Percentiles rank a stretch among this genome's conserved stretches.
phyloP scores from a whole-genome alignment of 2,329 filamentous ascomycete genomes.

The Penicillium digitatum region DNA sequence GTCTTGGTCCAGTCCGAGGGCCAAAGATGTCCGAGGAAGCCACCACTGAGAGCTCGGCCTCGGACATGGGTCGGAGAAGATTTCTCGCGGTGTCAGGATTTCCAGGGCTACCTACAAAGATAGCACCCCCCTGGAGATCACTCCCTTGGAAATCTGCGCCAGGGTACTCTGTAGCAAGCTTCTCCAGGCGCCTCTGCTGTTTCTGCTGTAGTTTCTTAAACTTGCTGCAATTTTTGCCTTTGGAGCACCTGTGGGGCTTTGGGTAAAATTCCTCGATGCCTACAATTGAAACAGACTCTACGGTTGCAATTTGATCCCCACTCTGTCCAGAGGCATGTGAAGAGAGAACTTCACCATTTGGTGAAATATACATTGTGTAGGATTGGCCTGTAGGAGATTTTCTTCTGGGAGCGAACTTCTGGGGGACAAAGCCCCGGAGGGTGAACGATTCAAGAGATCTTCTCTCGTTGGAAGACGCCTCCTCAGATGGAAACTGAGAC shows the following conservation, averaged over 20 bases:
- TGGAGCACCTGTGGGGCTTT: conserved; percentile 71
- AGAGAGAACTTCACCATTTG: background rate
- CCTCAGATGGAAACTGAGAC: background rate
- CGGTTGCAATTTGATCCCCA: conserved; percentile 47
- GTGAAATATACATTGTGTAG: background rate
- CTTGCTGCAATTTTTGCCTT: conserved; percentile 80
- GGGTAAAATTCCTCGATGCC: conserved; percentile 86
- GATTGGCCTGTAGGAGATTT: background rate
- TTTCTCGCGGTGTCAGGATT: conserved; percentile 63
- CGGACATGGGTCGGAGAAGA: conserved; percentile 60
- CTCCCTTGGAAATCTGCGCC: conserved; percentile 60
- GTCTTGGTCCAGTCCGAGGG: conserved; percentile 47
- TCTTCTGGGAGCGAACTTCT: background rate
- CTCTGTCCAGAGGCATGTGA: background rate
- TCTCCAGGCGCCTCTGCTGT: conserved; percentile 55
- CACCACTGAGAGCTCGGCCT: conserved; percentile 74
- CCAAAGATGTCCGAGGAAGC: conserved; percentile 89
- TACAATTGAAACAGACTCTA: conserved; percentile 84
- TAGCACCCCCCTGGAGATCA: conserved; percentile 51
- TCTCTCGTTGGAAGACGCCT: background rate
- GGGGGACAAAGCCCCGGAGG: background rate
- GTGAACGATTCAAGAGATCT: background rate
- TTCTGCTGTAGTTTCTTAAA: conserved; percentile 71
- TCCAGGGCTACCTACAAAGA: conserved; percentile 73
- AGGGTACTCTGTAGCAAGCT: conserved; percentile 72